Base-by-base conservation (phyloP, 2,329 filamentous ascomycete genomes). In the Ophiostoma australiae region DNA sequence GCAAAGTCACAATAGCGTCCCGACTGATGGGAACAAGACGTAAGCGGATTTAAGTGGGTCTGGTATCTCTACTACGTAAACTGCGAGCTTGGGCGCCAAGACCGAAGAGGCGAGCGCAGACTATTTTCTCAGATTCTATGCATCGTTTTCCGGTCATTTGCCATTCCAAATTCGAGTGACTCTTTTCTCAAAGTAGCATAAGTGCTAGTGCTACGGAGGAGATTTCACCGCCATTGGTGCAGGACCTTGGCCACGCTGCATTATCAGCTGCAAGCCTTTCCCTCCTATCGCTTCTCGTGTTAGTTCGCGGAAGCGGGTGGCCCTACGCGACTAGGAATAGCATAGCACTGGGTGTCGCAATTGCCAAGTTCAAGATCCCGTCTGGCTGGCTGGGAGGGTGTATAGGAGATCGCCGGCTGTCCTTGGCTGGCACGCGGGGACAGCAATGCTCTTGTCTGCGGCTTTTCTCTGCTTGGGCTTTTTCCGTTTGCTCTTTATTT, bases 371-470 rank as follows among this genome's bases (percentile, higher is more conserved):
- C 7, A 17, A 48, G 17, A 58, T 58, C n/a, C 52, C 23, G 52
- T 61, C 27, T 31, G 27, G 27, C 27, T 20, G n/a, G 8, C 23
- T 58, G 23, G 11, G 52, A 58, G 17, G 52, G 52, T 58, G 52
- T 58, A n/a, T 8, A 58, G 52, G 52, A 27, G 52, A 58, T 58
- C 52, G 52, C 52, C 52, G 52, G 52, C 52, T 58, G 52, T 27
- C 52, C 8, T 58, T 58, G 52, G 44, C 44, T 48, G 44, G 23
- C 52, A 58, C 52, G 52, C 52, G 52, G 52, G 11, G n/a, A 58
- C 52, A n/a, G 52, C 52, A n/a, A 58, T 58, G 52, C 7, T 27
- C 23, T 58, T 6, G 20, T 10, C 20, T 44, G 15, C 41, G 44
- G 23, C n/a, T 17, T 58, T 58, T 58, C 15, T 41, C 39, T 44